These are phyloP conservation scores for Pouteria glomerata DNA, from an alignment of 148 eudicot species.

Conservation along the genomic window DNA sequence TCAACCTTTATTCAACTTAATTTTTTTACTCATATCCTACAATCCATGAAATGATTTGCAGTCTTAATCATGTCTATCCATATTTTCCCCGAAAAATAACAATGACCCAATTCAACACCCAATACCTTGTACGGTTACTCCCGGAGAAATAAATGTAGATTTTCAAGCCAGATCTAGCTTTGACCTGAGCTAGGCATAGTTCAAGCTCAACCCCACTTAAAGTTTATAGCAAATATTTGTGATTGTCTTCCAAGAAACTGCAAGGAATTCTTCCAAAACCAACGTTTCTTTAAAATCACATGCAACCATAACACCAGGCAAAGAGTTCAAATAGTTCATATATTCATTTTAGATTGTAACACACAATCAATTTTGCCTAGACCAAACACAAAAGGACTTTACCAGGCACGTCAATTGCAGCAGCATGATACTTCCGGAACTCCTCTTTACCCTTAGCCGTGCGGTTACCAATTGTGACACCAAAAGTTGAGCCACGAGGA, in stretches of 20 bases:
- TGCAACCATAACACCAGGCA: background rate
- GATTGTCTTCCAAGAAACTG: background rate
- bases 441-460: conserved; percentile 84
- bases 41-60: too few relatives aligned
- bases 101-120: too few relatives aligned
- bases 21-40: too few relatives aligned
- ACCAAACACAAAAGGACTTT: conserved; percentile 5
- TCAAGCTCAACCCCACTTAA: background rate
- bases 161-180: too few relatives aligned
- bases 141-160: too few relatives aligned
- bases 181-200: background rate
- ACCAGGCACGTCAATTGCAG: conserved; percentile 96
- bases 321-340: background rate
- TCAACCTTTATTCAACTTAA: too few relatives aligned
- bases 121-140: too few relatives aligned
- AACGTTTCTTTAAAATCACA: background rate
- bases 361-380: background rate
- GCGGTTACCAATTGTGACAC: conserved; percentile 71
- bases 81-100: too few relatives aligned
- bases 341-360: background rate
- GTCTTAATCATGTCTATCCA: too few relatives aligned
- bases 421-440: conserved; percentile 80
- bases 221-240: background rate
- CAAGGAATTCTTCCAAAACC: background rate
- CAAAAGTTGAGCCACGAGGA: conserved; percentile 89